A percentile compares a stretch with the other conserved stretches of the same genome.
phyloP scores from a whole-genome alignment of 352 stramenopile species.

The Pythium brachiatum region DNA sequence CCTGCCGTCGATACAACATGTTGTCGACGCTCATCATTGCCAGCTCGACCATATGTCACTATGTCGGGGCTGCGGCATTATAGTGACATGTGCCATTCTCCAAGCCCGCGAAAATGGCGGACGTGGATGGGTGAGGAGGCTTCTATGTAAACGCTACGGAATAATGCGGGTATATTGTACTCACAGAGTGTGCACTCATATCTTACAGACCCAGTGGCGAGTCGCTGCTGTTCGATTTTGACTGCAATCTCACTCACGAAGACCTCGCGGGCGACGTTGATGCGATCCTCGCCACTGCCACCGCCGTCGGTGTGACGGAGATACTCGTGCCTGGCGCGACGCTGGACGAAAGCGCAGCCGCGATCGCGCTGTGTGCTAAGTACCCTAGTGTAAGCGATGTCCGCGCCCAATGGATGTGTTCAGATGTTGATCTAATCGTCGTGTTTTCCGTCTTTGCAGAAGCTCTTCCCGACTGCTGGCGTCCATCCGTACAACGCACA shows the following conservation, averaged over 20 bases:
- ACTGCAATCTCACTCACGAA: constrained; percentile 80
- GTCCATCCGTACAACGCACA: constrained; percentile 77
- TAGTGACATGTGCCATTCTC: not conserved
- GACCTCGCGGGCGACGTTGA: constrained; percentile 47
- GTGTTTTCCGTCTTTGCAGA: constrained; percentile 8
- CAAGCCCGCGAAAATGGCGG: not conserved
- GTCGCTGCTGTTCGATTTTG: constrained; percentile 69
- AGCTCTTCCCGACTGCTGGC: constrained; percentile 65
- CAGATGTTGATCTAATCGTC: not conserved
- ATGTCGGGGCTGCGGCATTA: not conserved
- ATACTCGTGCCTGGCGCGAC: constrained; percentile 79
- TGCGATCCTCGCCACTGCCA: constrained; percentile 37
- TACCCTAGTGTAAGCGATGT: constrained; percentile 29
- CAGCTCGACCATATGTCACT: too few relatives aligned
- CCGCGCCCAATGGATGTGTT: not conserved
- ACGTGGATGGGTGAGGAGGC: not conserved
- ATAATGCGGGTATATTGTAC: too few relatives aligned
- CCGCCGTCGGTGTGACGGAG: constrained; percentile 44
- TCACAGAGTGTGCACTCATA: too few relatives aligned
- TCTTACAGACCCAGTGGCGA: not conserved
- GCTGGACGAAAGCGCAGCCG: constrained; percentile 56
- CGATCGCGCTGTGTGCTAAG: constrained; percentile 53
- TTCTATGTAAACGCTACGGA: not conserved
- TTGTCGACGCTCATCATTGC: too few relatives aligned
- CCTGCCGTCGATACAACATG: too few relatives aligned